phyloP scores from a whole-genome alignment of 345 rosid genomes.

The Bruguiera gymnorhiza region DNA sequence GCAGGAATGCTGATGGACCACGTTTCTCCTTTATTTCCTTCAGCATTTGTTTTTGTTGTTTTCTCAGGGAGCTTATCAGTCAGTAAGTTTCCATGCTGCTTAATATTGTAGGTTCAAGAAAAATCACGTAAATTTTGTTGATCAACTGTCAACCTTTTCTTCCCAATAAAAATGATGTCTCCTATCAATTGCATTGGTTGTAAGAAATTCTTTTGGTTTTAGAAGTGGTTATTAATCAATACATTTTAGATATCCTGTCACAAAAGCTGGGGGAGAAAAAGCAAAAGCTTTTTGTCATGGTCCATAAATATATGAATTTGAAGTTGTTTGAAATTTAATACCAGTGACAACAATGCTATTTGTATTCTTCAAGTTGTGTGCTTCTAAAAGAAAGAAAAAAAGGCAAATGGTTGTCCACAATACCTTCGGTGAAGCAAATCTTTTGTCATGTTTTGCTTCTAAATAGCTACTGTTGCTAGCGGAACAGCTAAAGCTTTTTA shows the following conservation, averaged over 20 bases:
- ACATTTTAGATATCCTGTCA: too few relatives aligned
- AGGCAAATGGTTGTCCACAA: background rate
- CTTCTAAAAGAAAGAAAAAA: background rate
- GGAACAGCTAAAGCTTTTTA: slow-evolving; percentile 94
- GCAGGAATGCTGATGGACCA: slow-evolving; percentile 99
- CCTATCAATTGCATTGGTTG: background rate
- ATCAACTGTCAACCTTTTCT: background rate
- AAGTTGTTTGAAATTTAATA: background rate
- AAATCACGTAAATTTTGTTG: background rate
- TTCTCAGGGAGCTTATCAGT: slow-evolving; percentile 92
- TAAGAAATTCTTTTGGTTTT: too few relatives aligned
- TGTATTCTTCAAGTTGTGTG: background rate
- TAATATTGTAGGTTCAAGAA: background rate
- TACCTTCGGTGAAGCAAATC: slow-evolving; percentile 4
- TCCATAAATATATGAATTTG: background rate
- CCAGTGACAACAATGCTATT: background rate
- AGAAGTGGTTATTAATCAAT: too few relatives aligned
- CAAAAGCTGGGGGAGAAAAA: too few relatives aligned
- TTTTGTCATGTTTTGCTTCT: background rate
- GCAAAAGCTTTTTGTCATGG: too few relatives aligned
- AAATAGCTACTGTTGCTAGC: slow-evolving; percentile 92
- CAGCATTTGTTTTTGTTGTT: slow-evolving; percentile 80
- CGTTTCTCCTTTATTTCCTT: slow-evolving; percentile 82
- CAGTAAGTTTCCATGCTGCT: slow-evolving; percentile 49
- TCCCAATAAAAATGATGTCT: background rate